Evolutionary conservation across 106 monocot genomes (phyloP), one percentile per base, ranked within the genome.

Genomic region (Platanthera guangdongensis): DNA sequence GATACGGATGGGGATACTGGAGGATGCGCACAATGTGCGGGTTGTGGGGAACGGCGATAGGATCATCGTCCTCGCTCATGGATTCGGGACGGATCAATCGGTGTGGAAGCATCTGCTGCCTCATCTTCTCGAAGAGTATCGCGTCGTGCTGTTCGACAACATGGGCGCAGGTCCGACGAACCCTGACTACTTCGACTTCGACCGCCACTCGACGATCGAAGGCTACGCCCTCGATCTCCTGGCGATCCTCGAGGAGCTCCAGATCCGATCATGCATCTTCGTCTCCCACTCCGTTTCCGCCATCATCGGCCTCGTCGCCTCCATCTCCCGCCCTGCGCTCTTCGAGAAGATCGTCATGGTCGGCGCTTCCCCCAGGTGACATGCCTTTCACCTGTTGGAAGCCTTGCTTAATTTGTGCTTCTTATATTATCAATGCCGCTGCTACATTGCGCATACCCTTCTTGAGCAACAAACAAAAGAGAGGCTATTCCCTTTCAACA

Each of bases 151-250:
- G 50, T 99, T 88, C 88, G 99, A 99, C 81, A 99, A 85, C 91
- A 99, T 99, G 92, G 99, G 99, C 5, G 91, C 99, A 5, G 99
- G 99, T 0, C 79, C 99, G 47, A 99, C 94, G 70, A 94, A 99
- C 85, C 99, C 99, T 15, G 99, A 99, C 82, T 94, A 94, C 92
- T 99, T 94, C 90, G 99, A 94, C 82, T 99, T 99, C 90, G 86
- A 89, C 6, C 89, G 99, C 9, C 94, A 99, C 88, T 71, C 89
- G 16, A 88, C 87, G 1, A 82, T 99, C 62, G 89, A 94, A 21
- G 99, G 99, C 50, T 99, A 99, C 81, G 90, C 85, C 62, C 80
- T 88, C 76, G 99, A 99, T 77, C 82, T 99, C 49, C 99, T 99
- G 57, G 89, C 85, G 70, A 90, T 99, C 64, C 80, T 99, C 32